Conservation (phyloP, 805 yeast species). For the Yueomyces sp. region DNA sequence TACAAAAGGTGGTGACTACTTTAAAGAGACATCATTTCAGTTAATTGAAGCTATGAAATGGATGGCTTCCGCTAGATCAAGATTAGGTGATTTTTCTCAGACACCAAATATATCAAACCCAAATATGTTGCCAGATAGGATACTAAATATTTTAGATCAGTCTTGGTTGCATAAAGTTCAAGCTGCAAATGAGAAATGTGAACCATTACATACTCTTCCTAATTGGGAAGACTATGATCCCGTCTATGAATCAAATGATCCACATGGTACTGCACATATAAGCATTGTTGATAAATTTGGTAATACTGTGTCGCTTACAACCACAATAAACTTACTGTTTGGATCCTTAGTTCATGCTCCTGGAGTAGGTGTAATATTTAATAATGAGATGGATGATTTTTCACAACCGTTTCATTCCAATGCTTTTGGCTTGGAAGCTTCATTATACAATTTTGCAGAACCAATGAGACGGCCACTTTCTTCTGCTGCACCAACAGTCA, state of each 20-base stretch:
- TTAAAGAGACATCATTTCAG: constrained; percentile 43
- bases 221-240: constrained; percentile 71
- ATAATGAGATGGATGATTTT: constrained; percentile 93
- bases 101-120: constrained; percentile 4
- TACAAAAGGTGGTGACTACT: constrained; percentile 32
- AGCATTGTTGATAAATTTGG: constrained; percentile 61
- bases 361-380: constrained; percentile 67
- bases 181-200: not conserved
- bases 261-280: constrained; percentile 85
- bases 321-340: constrained; percentile 73
- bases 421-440: constrained; percentile 72
- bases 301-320: constrained; percentile 77
- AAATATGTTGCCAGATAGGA: constrained; percentile 22
- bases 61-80: constrained; percentile 78
- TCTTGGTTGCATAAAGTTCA: constrained; percentile 42
- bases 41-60: constrained; percentile 84
- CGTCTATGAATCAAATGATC: constrained; percentile 59
- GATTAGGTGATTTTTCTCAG: constrained; percentile 55
- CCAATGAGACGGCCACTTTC: constrained; percentile 78
- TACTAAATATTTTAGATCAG: constrained; percentile 32
- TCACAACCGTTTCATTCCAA: constrained; percentile 57
- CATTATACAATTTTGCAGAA: constrained; percentile 59
- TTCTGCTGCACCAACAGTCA: constrained; percentile 66
- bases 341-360: constrained; percentile 79
- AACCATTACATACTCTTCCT: constrained; percentile 32